Evolutionary conservation across 345 rosid genomes (phyloP).

Genomic region (Ailanthus altissimus): DNA sequence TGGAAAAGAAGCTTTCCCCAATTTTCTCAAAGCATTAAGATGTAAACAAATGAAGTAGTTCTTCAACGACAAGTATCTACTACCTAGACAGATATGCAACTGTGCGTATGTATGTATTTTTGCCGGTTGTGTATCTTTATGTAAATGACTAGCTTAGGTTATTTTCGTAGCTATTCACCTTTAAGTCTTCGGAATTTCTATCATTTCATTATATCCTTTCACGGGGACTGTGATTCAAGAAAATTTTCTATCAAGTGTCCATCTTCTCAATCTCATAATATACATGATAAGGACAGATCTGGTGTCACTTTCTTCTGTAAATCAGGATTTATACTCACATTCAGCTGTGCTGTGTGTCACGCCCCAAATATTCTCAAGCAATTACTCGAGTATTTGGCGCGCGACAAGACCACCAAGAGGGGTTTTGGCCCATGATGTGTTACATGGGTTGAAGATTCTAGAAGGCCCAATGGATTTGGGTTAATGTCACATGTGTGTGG

Average conservation of each 20-base stretch:
- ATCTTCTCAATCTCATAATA: not conserved
- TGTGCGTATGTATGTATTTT: not conserved
- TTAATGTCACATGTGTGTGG: too few relatives aligned
- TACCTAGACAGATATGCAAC: not conserved
- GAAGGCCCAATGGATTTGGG: too few relatives aligned
- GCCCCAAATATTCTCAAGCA: too few relatives aligned
- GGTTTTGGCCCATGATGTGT: too few relatives aligned
- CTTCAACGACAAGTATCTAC: not conserved
- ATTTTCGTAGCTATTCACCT: not conserved
- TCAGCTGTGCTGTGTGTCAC: not conserved
- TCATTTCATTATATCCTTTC: not conserved
- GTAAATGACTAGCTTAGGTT: not conserved
- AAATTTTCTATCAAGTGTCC: not conserved
- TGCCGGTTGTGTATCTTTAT: not conserved
- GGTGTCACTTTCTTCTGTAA: not conserved
- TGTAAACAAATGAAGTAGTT: not conserved
- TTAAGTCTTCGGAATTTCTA: not conserved
- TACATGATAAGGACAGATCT: not conserved
- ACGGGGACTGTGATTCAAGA: not conserved
- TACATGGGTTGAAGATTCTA: too few relatives aligned
- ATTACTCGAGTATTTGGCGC: too few relatives aligned
- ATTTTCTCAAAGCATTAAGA: constrained; percentile 47
- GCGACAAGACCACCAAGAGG: too few relatives aligned
- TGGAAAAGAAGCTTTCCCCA: constrained; percentile 79
- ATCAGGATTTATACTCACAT: not conserved